A percentile compares a stretch with the other conserved stretches of the same genome.
Conservation (phyloP, 805 yeast species). For the Metschnikowia cubensis region DNA sequence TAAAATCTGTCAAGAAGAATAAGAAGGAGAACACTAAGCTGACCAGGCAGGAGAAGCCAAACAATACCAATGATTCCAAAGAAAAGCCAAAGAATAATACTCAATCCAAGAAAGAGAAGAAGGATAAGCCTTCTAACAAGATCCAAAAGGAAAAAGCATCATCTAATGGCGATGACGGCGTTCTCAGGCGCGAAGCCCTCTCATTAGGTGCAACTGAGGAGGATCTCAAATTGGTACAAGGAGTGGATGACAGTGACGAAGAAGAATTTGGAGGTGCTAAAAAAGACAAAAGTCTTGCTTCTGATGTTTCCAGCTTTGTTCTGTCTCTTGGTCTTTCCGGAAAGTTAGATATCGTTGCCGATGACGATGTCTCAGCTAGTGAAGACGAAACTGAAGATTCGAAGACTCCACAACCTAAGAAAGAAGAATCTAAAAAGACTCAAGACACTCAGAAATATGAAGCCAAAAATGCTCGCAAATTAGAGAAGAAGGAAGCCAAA, state of each 20-base stretch:
- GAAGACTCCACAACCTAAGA: background rate
- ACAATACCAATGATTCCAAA: slow-evolving; percentile 18
- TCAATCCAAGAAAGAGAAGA: slow-evolving; percentile 14
- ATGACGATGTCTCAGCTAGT: slow-evolving; percentile 14
- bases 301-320: slow-evolving; percentile 61
- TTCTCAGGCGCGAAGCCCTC: slow-evolving; percentile 67
- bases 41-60: slow-evolving; percentile 1
- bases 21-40: background rate
- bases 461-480: slow-evolving; percentile 2
- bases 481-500: slow-evolving; percentile 9
- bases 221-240: slow-evolving; percentile 63
- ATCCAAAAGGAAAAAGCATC: slow-evolving; percentile 6
- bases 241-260: slow-evolving; percentile 50
- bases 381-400: slow-evolving; percentile 7
- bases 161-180: slow-evolving; percentile 21
- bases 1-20: background rate
- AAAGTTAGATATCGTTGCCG: slow-evolving; percentile 15
- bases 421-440: slow-evolving; percentile 8
- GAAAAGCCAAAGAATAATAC: slow-evolving; percentile 13
- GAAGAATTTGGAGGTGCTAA: slow-evolving; percentile 33
- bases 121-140: background rate
- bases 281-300: slow-evolving; percentile 41
- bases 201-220: slow-evolving; percentile 85
- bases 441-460: slow-evolving; percentile 9
- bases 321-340: slow-evolving; percentile 57